Conservation (phyloP, 225 moss, liverwort and hornwort species). For the Bryum argenteum region DNA sequence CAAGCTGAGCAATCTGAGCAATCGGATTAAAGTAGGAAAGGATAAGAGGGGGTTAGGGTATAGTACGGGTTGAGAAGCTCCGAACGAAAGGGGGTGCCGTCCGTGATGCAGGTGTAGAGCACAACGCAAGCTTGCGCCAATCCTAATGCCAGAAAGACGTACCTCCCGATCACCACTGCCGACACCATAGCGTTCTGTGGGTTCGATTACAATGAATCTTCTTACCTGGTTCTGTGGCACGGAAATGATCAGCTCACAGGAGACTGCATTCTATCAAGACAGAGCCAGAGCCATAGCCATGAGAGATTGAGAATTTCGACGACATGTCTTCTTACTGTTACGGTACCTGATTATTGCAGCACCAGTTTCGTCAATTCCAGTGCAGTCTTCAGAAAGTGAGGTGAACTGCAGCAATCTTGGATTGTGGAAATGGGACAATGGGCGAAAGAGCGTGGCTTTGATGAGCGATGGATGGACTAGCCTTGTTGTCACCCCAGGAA, state of each 20-base stretch:
- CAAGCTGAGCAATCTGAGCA: not conserved
- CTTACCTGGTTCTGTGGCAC: conserved; percentile 13
- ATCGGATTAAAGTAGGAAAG: not conserved
- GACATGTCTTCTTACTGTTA: not conserved
- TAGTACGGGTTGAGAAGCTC: conserved; percentile 80
- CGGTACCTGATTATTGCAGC: conserved; percentile 8
- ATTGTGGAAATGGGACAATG: not conserved
- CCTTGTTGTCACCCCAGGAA: conserved; percentile 21
- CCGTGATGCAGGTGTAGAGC: conserved; percentile 75
- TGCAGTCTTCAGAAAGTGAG: not conserved
- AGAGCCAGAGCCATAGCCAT: not conserved
- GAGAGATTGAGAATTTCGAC: not conserved
- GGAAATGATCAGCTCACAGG: not conserved
- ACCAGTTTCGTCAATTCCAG: not conserved
- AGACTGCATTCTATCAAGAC: not conserved
- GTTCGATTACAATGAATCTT: not conserved
- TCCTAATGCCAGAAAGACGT: conserved; percentile 63
- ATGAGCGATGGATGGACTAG: conserved; percentile 1
- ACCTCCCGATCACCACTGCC: conserved; percentile 73
- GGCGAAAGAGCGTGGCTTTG: not conserved
- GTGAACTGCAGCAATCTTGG: not conserved
- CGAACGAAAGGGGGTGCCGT: conserved; percentile 83
- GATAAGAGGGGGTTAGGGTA: not conserved
- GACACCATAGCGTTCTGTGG: conserved; percentile 43
- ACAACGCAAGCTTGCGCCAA: conserved; percentile 63